Evolutionary conservation across 306 rosid species (phyloP), one percentile per base, ranked within the genome.

Genomic region (Vigna trinervia): DNA sequence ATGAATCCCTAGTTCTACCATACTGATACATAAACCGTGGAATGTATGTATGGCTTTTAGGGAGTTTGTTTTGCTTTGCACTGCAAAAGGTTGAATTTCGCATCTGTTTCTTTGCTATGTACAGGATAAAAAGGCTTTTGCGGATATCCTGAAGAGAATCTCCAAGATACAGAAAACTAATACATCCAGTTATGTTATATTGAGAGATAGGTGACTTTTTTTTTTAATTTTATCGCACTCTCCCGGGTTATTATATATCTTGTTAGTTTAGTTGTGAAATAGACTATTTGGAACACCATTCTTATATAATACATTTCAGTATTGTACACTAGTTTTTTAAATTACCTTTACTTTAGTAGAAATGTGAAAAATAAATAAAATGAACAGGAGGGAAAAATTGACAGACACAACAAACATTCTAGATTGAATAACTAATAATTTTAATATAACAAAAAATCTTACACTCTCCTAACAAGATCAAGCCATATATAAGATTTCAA

Each of bases 61-160:
- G 34, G 45, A 41, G 53, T 7, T 4, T 34, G 28, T 53, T 60
- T 60, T 60, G 2, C 45, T 36, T 6, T n/a, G 65, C 15, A 82
- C 23, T 78, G 70, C 48, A 20, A 36, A 63, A 22, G 64, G 71
- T 71, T 82, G 54, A 70, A 60, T 30, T 6, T 60, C 39, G 28
- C 5, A 8, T 39, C 28, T 3, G 26, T 48, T 73, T 71, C 28
- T 73, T 43, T 32, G 12, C n/a, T 13, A 53, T 64, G 45, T 84
- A 85, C 94, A 93, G 97, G 97, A 93, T 68, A 93, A 93, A 79
- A 71, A 67, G 20, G 94, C 90, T 14, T 93, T 90, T 89, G 92
- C 97, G 0, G 92, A 82, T 1, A 89, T 89, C 56, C 86, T 93
- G 58, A 86, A 85, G 89, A 84, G 85, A 85, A 93, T 93, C 56